These are phyloP conservation scores for Earliella scabrosa DNA, from an alignment of 1,284 basidiomycete species.

Conservation along the genomic window DNA sequence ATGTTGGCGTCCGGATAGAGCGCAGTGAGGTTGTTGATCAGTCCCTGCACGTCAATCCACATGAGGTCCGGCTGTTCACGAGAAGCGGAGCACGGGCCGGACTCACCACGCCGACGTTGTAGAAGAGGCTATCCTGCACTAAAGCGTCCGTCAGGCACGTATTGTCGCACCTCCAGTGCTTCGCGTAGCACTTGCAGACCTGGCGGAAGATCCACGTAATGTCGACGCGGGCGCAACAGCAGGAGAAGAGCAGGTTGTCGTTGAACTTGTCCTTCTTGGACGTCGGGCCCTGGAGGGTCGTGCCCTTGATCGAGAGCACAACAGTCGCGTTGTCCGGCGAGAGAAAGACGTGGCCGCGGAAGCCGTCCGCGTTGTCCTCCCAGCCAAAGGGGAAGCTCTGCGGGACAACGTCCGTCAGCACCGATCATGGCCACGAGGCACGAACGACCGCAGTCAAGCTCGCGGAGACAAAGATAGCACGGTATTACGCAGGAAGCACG, in stretches of 20 bases:
- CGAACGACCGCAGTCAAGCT: background rate
- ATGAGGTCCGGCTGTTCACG: background rate
- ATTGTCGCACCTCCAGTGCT: slow-evolving; percentile 78
- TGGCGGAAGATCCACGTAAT: slow-evolving; percentile 82
- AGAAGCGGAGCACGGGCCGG: background rate
- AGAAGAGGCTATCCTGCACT: slow-evolving; percentile 91
- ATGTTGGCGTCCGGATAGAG: slow-evolving; percentile 87
- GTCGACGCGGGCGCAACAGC: slow-evolving; percentile 95
- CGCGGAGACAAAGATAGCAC: background rate
- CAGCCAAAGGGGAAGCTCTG: slow-evolving; percentile 92
- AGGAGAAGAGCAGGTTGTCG: slow-evolving; percentile 96
- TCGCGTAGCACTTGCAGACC: slow-evolving; percentile 89
- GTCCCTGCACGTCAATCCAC: slow-evolving; percentile 45
- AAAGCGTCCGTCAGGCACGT: slow-evolving; percentile 86
- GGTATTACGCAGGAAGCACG: background rate
- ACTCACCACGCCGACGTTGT: slow-evolving; percentile 79
- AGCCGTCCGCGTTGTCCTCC: slow-evolving; percentile 81
- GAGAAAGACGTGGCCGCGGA: slow-evolving; percentile 90
- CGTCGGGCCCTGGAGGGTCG: slow-evolving; percentile 81
- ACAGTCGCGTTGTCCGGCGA: slow-evolving; percentile 83
- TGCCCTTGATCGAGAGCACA: slow-evolving; percentile 95
- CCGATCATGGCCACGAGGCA: background rate
- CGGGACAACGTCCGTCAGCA: background rate
- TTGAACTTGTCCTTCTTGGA: slow-evolving; percentile 95
- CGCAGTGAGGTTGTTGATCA: slow-evolving; percentile 82